Evolutionary conservation across 2,329 filamentous ascomycete genomes (phyloP), one percentile per base, ranked within the genome.

Genomic region (Rhinocladiella similis): DNA sequence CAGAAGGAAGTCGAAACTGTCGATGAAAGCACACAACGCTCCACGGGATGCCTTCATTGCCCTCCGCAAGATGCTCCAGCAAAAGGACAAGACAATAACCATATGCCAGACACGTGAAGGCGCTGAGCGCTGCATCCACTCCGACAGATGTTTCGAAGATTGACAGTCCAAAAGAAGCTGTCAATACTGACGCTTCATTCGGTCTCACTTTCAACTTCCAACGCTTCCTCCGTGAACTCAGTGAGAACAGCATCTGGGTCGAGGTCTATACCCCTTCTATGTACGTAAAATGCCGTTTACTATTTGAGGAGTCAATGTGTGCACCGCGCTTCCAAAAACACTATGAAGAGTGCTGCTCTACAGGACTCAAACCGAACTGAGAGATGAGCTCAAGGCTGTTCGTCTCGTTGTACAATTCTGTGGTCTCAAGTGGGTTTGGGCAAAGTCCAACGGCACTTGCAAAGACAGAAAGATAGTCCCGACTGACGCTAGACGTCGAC

Each of bases 301-400:
- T 67, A 0, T 78, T 79, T 0, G 61, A 67, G 0, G 60, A 74
- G 0, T 72, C 78, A 0, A 67, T 73, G 9, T 69, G 81, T 27
- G 81, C 81, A 0, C 68, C 73, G 3, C 86, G 84, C 64, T 70
- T 73, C 14, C 83, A 87, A 57, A 67, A 84, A 4, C 82, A 82
- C 60, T 87, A 83, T 67, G 54, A 66, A 1, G 65, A 69, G 0
- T n/a, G n/a, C n/a, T 86, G 83, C 61, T 69, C 82, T 6, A 62
- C 65, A 1, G 61, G 65, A 2, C 55, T 73, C 41, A 59, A 65
- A 43, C n/a, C 69, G 48, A 66, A 3, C 43, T 38, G 16, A 49
- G 36, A 3, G 57, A 52, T 14, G 39, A 55, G 29, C 56, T 58
- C 27, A 53, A 57, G 47, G 45, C 46, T 2, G 42, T 57, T n/a